Base-by-base conservation (phyloP, 257 asterid species). In the Penstemon barbatus region DNA sequence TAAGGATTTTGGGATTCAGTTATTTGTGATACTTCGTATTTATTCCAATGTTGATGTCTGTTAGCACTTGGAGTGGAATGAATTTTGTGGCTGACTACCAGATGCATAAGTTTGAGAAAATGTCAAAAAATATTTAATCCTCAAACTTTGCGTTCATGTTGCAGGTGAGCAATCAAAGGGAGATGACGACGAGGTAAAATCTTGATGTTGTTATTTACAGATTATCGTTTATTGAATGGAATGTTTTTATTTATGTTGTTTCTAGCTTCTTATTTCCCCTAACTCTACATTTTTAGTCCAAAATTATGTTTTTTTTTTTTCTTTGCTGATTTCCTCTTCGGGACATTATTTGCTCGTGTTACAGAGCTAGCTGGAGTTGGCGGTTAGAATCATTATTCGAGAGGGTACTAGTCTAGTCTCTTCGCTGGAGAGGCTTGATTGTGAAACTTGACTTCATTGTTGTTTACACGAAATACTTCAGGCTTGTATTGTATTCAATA, bases 151-250 rank as follows among this genome's bases (percentile, higher is more conserved):
- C 54, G 41, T 67, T 37, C 55, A 38, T 78, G 69, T 56, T 48
- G 70, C 85, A 85, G 91, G 91, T 65, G 88, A 82, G 67, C 86
- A 78, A 40, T 80, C 88, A 44, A 82, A 82, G 78, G 79, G 74
- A 8, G 86, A 82, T 4, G 87, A 76, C 33, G 83, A 65, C 5
- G 88, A 82, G 90, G 84, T 81, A 74, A 65, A 72, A 68, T 46
- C 45, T 60, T 43, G 57, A 40, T 40, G 4, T 10, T 5, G 42
- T n/a, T 8, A 4, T 60, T 43, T 25, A 4, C 12, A 41, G 44
- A 62, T 3, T 44, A 25, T 2, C 2, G 33, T 25, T 25, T 1
- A 25, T 25, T 8, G 6, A 15, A 12, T 15, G 33, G 2, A 41
- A 48, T 18, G 5, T 25, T 49, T 18, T 8, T 51, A 46, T 9